These are phyloP conservation scores for Teratosphaeria nubilosa DNA, from an alignment of 2,329 filamentous ascomycete species.

Conservation along the genomic window DNA sequence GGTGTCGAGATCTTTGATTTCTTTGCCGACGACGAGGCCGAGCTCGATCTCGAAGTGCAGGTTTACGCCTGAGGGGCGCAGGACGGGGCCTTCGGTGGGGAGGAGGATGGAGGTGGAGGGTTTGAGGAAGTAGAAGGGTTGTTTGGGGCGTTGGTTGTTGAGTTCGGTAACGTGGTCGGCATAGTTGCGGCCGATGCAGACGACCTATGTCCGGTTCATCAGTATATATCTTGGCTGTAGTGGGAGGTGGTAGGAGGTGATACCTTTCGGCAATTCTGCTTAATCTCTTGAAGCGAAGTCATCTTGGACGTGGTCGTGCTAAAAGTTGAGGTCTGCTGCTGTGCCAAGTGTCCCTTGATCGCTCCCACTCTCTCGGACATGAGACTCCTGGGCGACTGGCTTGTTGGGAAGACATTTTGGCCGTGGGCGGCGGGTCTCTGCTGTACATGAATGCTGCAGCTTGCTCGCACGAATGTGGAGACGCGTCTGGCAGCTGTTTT, in stretches of 20 bases:
- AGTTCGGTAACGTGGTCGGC: constrained; percentile 92
- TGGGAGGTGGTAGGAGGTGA: neutral
- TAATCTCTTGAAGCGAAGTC: constrained; percentile 22
- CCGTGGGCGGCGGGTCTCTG: neutral
- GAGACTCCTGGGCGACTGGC: neutral
- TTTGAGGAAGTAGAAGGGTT: constrained; percentile 99
- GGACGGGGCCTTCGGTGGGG: constrained; percentile 66
- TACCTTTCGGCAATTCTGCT: constrained; percentile 40
- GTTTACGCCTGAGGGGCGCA: constrained; percentile 71
- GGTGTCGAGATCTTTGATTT: constrained; percentile 62
- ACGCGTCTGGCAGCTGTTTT: neutral
- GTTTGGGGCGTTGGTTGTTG: constrained; percentile 75
- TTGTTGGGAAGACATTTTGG: neutral
- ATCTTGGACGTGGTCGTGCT: constrained; percentile 6
- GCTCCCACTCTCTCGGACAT: neutral
- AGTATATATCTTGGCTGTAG: neutral
- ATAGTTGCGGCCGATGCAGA: constrained; percentile 95
- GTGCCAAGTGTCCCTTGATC: neutral
- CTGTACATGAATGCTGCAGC: neutral
- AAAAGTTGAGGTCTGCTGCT: constrained; percentile 5
- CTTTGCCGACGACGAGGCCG: constrained; percentile 77
- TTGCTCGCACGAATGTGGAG: neutral
- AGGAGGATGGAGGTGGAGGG: constrained; percentile 76
- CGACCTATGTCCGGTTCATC: constrained; percentile 45
- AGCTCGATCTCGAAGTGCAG: constrained; percentile 95